phyloP scores from a whole-genome alignment of 176 grass and related monocot genomes.

The Musa itinerans region DNA sequence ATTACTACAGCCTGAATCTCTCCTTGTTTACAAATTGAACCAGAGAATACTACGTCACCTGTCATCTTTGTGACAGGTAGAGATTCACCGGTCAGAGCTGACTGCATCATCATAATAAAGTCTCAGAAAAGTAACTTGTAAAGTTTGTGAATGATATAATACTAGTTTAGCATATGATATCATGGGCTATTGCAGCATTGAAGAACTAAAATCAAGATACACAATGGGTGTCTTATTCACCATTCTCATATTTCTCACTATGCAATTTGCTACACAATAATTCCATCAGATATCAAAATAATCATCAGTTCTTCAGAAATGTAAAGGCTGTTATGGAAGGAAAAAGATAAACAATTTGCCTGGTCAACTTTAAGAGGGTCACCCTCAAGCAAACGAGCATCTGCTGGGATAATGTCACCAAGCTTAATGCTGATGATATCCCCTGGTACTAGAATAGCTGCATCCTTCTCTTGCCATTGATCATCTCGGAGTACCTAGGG shows the following conservation, averaged over 20 bases:
- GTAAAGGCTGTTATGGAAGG: background rate
- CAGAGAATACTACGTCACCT: conserved; percentile 50
- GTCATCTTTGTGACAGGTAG: conserved; percentile 57
- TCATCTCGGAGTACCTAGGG: conserved; percentile 53
- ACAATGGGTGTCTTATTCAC: too few species aligned
- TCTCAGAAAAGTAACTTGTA: background rate
- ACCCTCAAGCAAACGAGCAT: conserved; percentile 61
- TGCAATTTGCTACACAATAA: background rate
- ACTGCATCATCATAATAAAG: conserved; percentile 26
- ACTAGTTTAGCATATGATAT: background rate
- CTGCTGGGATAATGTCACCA: conserved; percentile 70
- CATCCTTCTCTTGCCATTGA: conserved; percentile 69
- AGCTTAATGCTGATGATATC: conserved; percentile 74
- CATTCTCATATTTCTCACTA: too few species aligned
- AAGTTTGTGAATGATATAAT: conserved; percentile 1
- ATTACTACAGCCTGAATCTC: conserved; percentile 66
- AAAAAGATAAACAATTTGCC: conserved; percentile 20
- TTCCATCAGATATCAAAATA: too few species aligned
- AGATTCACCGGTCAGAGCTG: conserved; percentile 74
- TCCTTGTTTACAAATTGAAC: conserved; percentile 79
- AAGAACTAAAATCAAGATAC: too few species aligned
- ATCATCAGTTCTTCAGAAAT: too few species aligned
- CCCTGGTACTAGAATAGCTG: conserved; percentile 52
- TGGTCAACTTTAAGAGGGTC: conserved; percentile 87
- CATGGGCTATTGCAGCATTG: too few species aligned